phyloP scores from a whole-genome alignment of 352 stramenopile genomes.

The Phytophthora foliorum region DNA sequence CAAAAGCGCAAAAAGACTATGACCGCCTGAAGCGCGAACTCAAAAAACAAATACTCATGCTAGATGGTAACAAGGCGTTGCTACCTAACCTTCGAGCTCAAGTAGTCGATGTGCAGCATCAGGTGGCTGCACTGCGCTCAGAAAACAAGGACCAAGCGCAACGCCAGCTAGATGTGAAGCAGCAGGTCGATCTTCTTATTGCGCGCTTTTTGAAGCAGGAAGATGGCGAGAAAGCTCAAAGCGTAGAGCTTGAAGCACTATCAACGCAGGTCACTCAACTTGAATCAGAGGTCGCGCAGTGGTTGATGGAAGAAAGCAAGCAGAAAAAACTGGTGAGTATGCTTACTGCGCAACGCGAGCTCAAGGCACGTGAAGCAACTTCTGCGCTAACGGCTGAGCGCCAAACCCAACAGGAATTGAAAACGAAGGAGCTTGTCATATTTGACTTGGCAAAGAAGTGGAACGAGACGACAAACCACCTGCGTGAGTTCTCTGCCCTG shows the following conservation, averaged over 20 bases:
- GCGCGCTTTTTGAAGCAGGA: slow-evolving; percentile 91
- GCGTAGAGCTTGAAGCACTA: slow-evolving; percentile 68
- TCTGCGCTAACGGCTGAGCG: slow-evolving; percentile 83
- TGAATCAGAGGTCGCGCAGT: slow-evolving; percentile 89
- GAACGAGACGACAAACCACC: slow-evolving; percentile 93
- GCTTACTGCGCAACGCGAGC: slow-evolving; percentile 91
- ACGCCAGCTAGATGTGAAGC: slow-evolving; percentile 84
- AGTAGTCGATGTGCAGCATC: slow-evolving; percentile 82
- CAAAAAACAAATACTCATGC: slow-evolving; percentile 89
- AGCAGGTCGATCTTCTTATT: slow-evolving; percentile 93
- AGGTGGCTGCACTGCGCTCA: slow-evolving; percentile 56
- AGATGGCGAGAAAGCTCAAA: slow-evolving; percentile 80
- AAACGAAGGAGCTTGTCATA: slow-evolving; percentile 95
- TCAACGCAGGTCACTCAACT: slow-evolving; percentile 71
- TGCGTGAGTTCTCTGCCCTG: slow-evolving; percentile 94
- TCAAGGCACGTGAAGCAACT: slow-evolving; percentile 91
- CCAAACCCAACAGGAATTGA: slow-evolving; percentile 90
- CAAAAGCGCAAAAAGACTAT: slow-evolving; percentile 80
- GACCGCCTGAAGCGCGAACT: slow-evolving; percentile 88
- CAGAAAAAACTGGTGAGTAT: slow-evolving; percentile 91
- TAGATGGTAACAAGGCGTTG: slow-evolving; percentile 77
- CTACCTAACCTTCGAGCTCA: slow-evolving; percentile 86
- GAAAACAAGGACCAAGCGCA: slow-evolving; percentile 82
- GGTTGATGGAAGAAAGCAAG: slow-evolving; percentile 88
- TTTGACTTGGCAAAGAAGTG: slow-evolving; percentile 95